Evolutionary conservation across 805 yeast species (phyloP), one percentile per base, ranked within the genome.

Genomic region (Metschnikowia corniflorae): DNA sequence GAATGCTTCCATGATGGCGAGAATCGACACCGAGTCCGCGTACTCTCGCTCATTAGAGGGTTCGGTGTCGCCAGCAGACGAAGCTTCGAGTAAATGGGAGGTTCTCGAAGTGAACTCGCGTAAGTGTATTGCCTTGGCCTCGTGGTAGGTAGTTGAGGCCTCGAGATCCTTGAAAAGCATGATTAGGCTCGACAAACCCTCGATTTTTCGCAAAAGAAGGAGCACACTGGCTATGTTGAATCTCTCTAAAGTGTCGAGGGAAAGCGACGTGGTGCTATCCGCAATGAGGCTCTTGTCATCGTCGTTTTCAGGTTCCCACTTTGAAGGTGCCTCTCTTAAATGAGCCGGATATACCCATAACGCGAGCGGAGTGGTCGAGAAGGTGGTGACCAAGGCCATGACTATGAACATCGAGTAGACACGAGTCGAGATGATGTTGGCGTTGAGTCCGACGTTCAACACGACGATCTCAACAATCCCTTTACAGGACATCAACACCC

Each of bases 381-480:
- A 82, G 0, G 95, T 85, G 1, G 87, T 73, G 5, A 82, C 74
- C 41, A 85, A 65, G 0, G 94, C 88, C 95, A 85, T 85, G 25
- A 85, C 77, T 38, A 85, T 76, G 53, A 85, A 83, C 89, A 85
- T 85, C 13, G 89, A 80, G 55, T 77, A 85, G 1, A 80, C 78
- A 43, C 75, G 77, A 39, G 71, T 69, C 4, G 78, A 66, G 33
- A 85, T 77, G 36, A 85, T 85, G 0, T 75, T 75, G 5, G 93
- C 83, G 43, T 75, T 78, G 37, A 83, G 67, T 32, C 95, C 95
- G 16, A 82, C 78, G 27, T 76, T 78, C 46, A 84, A 65, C 15
- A 84, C 93, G 27, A 84, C 89, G 55, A 84, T 80, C 59, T 84
- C 94, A 16, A 84, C 93, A 45, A 84, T 82, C 59, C 95, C 95